phyloP scores from a whole-genome alignment of 1,284 basidiomycete species.

The Hymenochaete sp. region DNA sequence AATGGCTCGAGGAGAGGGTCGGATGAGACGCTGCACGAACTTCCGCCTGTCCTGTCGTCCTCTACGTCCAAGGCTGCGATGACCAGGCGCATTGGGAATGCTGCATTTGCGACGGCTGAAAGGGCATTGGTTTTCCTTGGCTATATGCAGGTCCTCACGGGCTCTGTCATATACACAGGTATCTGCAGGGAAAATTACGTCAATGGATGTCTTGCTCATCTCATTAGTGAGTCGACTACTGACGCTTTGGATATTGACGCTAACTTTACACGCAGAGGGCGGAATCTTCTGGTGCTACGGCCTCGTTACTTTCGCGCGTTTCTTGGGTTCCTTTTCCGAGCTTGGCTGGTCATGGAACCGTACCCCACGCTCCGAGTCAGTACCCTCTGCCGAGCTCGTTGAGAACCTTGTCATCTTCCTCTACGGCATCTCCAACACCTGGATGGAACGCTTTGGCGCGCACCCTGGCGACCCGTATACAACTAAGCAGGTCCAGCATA shows the following conservation, averaged over 20 bases:
- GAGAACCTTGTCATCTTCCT: constrained; percentile 84
- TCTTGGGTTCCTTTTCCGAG: constrained; percentile 83
- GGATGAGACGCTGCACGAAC: constrained; percentile 57
- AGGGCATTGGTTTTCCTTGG: constrained; percentile 60
- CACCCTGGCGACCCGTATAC: constrained; percentile 77
- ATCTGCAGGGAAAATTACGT: constrained; percentile 69
- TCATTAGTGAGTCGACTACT: constrained; percentile 69
- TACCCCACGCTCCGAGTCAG: constrained; percentile 36
- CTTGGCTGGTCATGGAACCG: constrained; percentile 96
- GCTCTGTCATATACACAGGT: constrained; percentile 74
- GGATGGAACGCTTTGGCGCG: constrained; percentile 94
- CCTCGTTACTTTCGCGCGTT: constrained; percentile 81
- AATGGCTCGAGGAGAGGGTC: too few relatives aligned
- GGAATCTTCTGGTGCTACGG: constrained; percentile 90
- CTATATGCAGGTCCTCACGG: constrained; percentile 56
- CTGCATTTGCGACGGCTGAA: constrained; percentile 47
- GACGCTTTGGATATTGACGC: constrained; percentile 16
- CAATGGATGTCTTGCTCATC: constrained; percentile 84
- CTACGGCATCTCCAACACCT: constrained; percentile 89
- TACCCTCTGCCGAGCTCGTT: constrained; percentile 76
- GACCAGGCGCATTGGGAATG: constrained; percentile 34
- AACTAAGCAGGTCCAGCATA: constrained; percentile 92
- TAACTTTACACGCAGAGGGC: constrained; percentile 47
- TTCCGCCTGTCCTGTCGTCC: constrained; percentile 24
- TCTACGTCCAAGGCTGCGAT: constrained; percentile 23